Evolutionary conservation across 106 monocot genomes (phyloP), one percentile per base, ranked within the genome.

Genomic region (Alisma plantagoaquatica): DNA sequence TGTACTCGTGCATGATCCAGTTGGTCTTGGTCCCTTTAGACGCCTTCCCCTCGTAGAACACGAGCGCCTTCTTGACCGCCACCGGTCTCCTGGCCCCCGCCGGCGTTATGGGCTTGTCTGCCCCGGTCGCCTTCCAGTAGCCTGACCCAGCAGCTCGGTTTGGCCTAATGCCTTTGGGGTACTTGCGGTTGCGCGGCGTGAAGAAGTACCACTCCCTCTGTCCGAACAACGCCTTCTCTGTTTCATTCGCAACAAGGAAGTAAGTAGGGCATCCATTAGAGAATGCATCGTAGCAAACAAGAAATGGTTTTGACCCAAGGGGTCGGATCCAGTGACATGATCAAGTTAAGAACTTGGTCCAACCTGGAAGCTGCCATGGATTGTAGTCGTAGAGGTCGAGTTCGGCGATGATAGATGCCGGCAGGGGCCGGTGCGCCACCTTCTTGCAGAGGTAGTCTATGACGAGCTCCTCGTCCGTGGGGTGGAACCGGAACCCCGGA

Each of bases 401-500:
- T 14, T 66, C 66, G 21, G 66, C 66, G 22, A 66, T 67, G 48
- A 67, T 67, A 41, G 57, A 29, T 10, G 58, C 67, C 20, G 67
- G 57, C 19, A 67, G 47, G 38, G 15, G 14, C 57, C 50, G 67
- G 20, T 67, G 67, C 1, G 57, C 26, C 18, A 29, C 31, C 47
- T 67, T 67, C 35, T 49, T 31, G 68, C 52, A 53, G 28, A 69
- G 59, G 51, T 60, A 69, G 29, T 50, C 27, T 9, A 43, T 12
- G 12, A 69, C 68, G 6, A 86, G 81, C 64, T 86, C 86, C 45
- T 86, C 81, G 64, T 86, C 86, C 1, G 86, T 86, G 12, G 91
- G 91, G 33, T 86, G 86, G 62, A 92, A 92, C 8, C 91, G 53
- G 82, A 92, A 92, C 4, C 91, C 91, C 5, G 91, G 86, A 16